Evolutionary conservation across 2,329 filamentous ascomycete genomes (phyloP), one percentile per base, ranked within the genome.

Genomic region (Anthostomella pinea): DNA sequence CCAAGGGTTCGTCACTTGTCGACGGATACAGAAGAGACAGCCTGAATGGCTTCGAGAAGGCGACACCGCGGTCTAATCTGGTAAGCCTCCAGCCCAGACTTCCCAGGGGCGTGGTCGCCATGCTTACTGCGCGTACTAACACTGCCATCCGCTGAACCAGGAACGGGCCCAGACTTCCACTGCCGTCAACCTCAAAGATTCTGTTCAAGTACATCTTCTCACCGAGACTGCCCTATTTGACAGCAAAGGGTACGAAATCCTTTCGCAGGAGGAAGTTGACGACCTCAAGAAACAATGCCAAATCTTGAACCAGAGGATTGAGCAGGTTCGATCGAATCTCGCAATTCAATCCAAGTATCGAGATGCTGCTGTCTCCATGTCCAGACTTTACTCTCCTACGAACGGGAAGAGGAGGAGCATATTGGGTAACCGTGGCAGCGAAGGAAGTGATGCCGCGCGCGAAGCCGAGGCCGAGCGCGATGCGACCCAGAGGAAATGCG

Each of bases 161-260:
- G 63, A 67, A 19, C 69, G 70, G 33, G 68, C 70, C 8, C 74
- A 76, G 46, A 81, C 71, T 51, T 78, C 77, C 14, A 65, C 64
- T 4, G 67, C 75, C 8, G 71, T 82, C 48, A 77, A 84, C 52
- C 68, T 83, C 35, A 77, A 79, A 46, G 85, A 87, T 60, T 77
- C 73, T 41, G 85, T 98, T 28, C 85, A 89, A 52, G 82, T 95
- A 60, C 94, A 97, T 61, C 70, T 98, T 30, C 76, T 98, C 40
- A 90, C 93, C 44, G 91, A 97, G 68, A 97, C 88, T 14, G 93
- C 93, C 14, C 78, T 98, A 42, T 79, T 83, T 41, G 93, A 98
- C 65, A 94, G 89, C 67, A 84, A 82, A 56, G 70, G 81, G 52
- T 98, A 83, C 60, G 83, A 91, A 57, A 82, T 98, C 16, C 62